These are phyloP conservation scores for Claviceps sp. DNA, from an alignment of 2,329 filamentous ascomycete genomes.

Conservation along the genomic window DNA sequence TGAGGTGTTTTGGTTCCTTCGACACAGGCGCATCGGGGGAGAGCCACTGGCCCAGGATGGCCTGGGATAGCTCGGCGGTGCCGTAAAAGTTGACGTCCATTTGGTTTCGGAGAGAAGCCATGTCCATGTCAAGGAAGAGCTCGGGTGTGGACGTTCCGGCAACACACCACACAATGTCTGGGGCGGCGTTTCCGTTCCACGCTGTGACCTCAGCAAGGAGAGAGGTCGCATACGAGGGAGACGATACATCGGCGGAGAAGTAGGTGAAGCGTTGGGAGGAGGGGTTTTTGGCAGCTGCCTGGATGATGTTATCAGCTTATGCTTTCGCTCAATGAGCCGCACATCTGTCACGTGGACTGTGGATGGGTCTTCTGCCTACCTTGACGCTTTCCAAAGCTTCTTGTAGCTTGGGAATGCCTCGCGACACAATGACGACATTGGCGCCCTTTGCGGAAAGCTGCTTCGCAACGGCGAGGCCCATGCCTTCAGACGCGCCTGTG, in stretches of 20 bases:
- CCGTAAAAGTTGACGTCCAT: conserved; percentile 94
- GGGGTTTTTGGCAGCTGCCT: conserved; percentile 53
- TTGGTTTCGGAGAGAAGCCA: conserved; percentile 54
- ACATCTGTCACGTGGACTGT: too few relatives aligned
- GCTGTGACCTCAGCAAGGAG: conserved; percentile 57
- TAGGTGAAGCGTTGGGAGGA: conserved; percentile 64
- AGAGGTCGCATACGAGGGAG: conserved; percentile 52
- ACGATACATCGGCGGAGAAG: conserved; percentile 71
- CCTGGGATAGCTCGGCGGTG: conserved; percentile 72
- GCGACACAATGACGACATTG: conserved; percentile 73
- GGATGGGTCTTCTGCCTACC: conserved; percentile 24
- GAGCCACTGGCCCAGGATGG: conserved; percentile 65
- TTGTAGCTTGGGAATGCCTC: conserved; percentile 62
- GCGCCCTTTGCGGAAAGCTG: conserved; percentile 74
- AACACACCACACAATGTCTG: conserved; percentile 85
- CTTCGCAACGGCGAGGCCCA: conserved; percentile 65
- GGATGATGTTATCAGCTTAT: background rate
- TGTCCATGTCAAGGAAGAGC: conserved; percentile 63
- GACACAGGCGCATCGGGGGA: conserved; percentile 30
- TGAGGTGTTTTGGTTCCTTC: conserved; percentile 54
- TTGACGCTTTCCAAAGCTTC: conserved; percentile 52
- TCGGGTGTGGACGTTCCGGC: conserved; percentile 63
- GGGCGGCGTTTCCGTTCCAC: conserved; percentile 63
- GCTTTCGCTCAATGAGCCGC: conserved; percentile 1
- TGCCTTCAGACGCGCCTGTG: conserved; percentile 85